Percentiles rank a stretch among this genome's conserved stretches.
Conservation (phyloP, 148 eudicot genomes). For the Rhododendron molle region DNA sequence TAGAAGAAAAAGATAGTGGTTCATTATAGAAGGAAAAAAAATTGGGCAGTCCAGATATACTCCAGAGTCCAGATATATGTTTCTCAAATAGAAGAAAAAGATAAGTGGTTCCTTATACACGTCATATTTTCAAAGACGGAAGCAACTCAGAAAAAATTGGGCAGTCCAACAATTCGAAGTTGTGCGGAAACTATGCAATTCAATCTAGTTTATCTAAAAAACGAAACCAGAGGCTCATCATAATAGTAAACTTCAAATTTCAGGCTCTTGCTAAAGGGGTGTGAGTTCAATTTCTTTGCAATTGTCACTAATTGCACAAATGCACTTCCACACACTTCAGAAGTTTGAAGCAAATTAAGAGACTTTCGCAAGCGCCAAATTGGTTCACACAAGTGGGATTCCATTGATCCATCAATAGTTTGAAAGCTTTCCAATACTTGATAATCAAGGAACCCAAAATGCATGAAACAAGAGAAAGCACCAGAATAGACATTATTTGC, state of each 20-base stretch:
- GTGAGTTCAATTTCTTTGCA: background rate
- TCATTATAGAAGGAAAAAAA: background rate
- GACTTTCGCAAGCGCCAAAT: background rate
- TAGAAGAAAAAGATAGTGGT: background rate
- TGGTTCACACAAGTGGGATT: background rate
- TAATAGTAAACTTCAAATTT: background rate
- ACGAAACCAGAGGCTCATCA: background rate
- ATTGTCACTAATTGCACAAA: background rate
- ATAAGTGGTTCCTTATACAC: background rate
- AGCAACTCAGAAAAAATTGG: background rate
- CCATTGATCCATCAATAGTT: background rate
- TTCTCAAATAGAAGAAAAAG: background rate
- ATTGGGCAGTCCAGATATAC: too few species aligned
- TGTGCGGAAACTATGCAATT: background rate
- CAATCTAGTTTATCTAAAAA: background rate
- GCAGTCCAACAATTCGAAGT: background rate
- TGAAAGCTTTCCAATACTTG: background rate
- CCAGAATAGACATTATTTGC: background rate
- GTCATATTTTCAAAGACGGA: background rate
- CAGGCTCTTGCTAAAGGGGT: background rate
- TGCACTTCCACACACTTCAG: background rate
- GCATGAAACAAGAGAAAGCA: background rate
- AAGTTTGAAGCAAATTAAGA: background rate
- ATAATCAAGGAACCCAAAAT: background rate
- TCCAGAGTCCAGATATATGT: too few species aligned